phyloP scores from a whole-genome alignment of 1,284 basidiomycete genomes.

The Vanrija humicola region DNA sequence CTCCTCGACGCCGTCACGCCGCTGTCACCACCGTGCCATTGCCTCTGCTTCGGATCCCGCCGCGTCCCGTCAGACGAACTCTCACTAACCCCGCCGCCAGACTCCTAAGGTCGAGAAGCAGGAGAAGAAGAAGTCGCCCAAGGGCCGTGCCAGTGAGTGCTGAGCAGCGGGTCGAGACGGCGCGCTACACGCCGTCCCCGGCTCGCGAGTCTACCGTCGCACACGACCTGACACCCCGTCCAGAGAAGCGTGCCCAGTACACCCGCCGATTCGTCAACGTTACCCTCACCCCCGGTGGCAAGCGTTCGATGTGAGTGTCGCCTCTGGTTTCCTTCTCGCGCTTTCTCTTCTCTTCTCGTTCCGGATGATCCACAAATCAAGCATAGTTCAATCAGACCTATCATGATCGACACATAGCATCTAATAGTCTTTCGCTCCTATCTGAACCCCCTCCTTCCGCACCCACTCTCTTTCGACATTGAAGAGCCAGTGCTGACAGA shows the following conservation, averaged over 20 bases:
- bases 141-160: constrained; percentile 73
- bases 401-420: constrained; percentile 67
- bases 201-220: neutral
- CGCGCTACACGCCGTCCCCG: neutral
- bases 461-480: neutral
- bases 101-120: constrained; percentile 95
- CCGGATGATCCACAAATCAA: constrained; percentile 63
- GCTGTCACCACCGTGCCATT: too few relatives aligned
- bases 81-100: constrained; percentile 14
- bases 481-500: constrained; percentile 1
- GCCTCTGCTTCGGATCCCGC: too few relatives aligned
- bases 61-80: neutral
- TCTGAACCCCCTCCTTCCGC: constrained; percentile 57
- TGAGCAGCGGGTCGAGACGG: neutral
- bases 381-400: constrained; percentile 89
- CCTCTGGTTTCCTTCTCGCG: constrained; percentile 2
- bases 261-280: constrained; percentile 70
- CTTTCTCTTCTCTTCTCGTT: constrained; percentile 8
- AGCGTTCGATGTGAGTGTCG: constrained; percentile 85
- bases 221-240: constrained; percentile 3
- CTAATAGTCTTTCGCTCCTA: constrained; percentile 87
- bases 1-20: too few relatives aligned
- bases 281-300: constrained; percentile 81
- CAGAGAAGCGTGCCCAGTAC: constrained; percentile 86
- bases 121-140: constrained; percentile 96